Base-by-base conservation (phyloP, 371 early-diverging fungal species). In the Rhizomucor pusillus region DNA sequence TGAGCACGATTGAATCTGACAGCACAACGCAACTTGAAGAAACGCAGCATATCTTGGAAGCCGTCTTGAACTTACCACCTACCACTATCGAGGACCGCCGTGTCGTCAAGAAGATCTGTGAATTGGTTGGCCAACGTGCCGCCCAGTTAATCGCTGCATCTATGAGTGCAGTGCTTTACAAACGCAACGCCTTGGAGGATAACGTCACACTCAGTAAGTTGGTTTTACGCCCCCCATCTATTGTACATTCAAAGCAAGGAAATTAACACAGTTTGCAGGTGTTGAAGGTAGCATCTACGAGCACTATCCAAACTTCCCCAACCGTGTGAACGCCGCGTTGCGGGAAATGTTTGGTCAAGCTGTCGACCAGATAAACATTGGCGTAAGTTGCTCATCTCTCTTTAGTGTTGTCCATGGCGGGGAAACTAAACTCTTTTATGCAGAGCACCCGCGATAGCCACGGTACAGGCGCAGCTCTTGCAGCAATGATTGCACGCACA, bases 271-370 rank as follows among this genome's bases (percentile, higher is more conserved):
- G 11, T 41, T 41, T 41, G 3, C 12, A 71, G 92, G 91, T 57
- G 87, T 94, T 48, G 95, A 94, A 62, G 95, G 95, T n/a, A 80
- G 82, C 23, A 77, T 94, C 47, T 94, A 87, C 65, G 90, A 91
- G 71, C 83, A 88, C 45, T 93, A 91, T 67, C 93, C 94, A 20
- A 81, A 84, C 67, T 93, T 90, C 69, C 86, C 88, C 50, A 75
- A 83, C 58, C 79, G 90, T 45, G 84, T 94, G 57, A 73, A 87
- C 47, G 85, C 82, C 50, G 87, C 91, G 10, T 67, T 91, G 50
- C 75, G 78, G 18, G 85, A 86, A 19, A 74, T 89, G 48, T 84
- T 85, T 57, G 80, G 86, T 54, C 82, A 75, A 63, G 77, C 63
- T 55, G 79, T 84, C 20, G 71, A 70, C 43, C 73, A 65, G 41